phyloP scores from a whole-genome alignment of 2,329 filamentous ascomycete genomes.

The Trichoderma sp. region DNA sequence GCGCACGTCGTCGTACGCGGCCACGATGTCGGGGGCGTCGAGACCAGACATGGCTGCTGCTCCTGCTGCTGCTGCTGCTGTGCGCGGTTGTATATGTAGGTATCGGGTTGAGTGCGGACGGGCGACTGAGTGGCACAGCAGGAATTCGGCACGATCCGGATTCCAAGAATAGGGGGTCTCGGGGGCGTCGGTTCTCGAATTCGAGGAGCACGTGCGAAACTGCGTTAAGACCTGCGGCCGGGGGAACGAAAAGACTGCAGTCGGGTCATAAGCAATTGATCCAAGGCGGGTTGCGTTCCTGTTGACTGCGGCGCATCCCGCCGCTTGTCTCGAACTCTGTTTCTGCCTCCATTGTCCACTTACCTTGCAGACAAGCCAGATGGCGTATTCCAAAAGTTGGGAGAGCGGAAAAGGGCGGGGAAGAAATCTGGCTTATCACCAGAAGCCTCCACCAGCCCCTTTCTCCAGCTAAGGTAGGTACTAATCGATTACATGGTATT shows the following conservation, averaged over 20 bases:
- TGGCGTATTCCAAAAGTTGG: slow-evolving; percentile 12
- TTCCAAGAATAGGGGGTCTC: slow-evolving; percentile 9
- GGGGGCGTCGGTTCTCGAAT: background rate
- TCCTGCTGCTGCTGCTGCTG: background rate
- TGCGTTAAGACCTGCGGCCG: background rate
- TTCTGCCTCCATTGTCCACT: slow-evolving; percentile 9
- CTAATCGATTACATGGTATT: background rate
- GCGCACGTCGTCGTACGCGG: slow-evolving; percentile 68
- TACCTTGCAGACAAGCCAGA: slow-evolving; percentile 19
- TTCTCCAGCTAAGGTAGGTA: slow-evolving; percentile 2
- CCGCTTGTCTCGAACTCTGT: background rate
- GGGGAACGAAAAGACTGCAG: background rate
- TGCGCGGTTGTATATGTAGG: background rate
- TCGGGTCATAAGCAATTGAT: background rate
- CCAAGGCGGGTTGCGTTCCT: background rate
- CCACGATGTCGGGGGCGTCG: slow-evolving; percentile 60
- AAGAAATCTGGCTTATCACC: slow-evolving; percentile 19
- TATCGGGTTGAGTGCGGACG: background rate
- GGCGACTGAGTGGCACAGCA: slow-evolving; percentile 1
- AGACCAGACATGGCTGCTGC: slow-evolving; percentile 54
- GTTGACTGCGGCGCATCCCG: background rate
- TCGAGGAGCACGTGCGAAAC: slow-evolving; percentile 22
- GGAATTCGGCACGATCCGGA: slow-evolving; percentile 11
- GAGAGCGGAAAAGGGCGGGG: slow-evolving; percentile 20
- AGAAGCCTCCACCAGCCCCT: slow-evolving; percentile 24